A percentile compares a stretch with the other conserved stretches of the same genome.
These are phyloP conservation scores for Chrysanthemum makinoi DNA, from an alignment of 129 eudicot genomes.

Conservation along the genomic window DNA sequence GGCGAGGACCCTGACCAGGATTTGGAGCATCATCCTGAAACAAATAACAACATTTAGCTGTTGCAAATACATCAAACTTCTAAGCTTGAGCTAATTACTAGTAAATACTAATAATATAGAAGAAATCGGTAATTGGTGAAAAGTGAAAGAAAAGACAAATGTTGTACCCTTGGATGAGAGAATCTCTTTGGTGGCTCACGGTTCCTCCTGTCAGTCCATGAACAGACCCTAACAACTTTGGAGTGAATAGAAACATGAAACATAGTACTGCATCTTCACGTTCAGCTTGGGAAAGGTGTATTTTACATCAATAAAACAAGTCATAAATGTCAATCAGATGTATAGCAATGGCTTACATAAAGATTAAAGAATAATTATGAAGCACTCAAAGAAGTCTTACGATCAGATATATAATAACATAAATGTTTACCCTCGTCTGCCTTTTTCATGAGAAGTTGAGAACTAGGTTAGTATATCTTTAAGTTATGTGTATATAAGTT, in stretches of 20 bases:
- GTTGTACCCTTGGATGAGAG: slow-evolving; percentile 67
- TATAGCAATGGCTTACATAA: too few species aligned
- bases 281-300: slow-evolving; percentile 75
- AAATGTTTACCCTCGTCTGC: too few species aligned
- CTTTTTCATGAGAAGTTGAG: too few species aligned
- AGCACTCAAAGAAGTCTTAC: too few species aligned
- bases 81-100: neutral
- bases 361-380: too few species aligned
- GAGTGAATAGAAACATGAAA: slow-evolving; percentile 82
- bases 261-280: slow-evolving; percentile 70
- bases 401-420: too few species aligned
- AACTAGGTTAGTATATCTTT: too few species aligned
- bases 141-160: neutral
- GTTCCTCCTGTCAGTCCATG: slow-evolving; percentile 64
- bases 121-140: neutral
- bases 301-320: slow-evolving; percentile 24
- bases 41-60: neutral
- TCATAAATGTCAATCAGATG: too few species aligned
- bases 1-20: slow-evolving; percentile 64
- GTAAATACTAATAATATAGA: neutral
- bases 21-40: slow-evolving; percentile 67
- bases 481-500: neutral
- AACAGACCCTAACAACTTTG: slow-evolving; percentile 69
- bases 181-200: too few species aligned
- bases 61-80: too few species aligned